Percentiles rank a stretch among this genome's conserved stretches.
Evolutionary conservation across 1,139 yeast species (phyloP).

Genomic region (Candida dubliniensis): DNA sequence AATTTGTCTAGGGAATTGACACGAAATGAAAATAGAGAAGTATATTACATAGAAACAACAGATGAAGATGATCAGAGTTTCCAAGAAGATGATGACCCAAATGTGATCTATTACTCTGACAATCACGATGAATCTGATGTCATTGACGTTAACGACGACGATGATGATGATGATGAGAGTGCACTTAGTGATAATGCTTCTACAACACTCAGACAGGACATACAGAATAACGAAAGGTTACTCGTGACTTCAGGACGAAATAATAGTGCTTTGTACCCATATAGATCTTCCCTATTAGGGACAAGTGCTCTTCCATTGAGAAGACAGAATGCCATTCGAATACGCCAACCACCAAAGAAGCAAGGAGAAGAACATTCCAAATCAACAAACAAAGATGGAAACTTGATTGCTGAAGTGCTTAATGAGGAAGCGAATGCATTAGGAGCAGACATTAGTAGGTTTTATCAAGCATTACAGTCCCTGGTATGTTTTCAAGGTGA

Average conservation of each 20-base stretch:
- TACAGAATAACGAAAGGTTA: conserved; percentile 24
- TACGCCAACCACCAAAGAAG: conserved; percentile 7
- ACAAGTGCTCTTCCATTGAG: conserved; percentile 16
- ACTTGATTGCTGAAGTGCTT: conserved; percentile 3
- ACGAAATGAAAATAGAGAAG: conserved; percentile 10
- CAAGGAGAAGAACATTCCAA: conserved; percentile 1
- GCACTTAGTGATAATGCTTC: conserved; percentile 12
- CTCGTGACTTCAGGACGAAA: conserved; percentile 30
- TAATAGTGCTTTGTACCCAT: conserved; percentile 3
- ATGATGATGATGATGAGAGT: conserved; percentile 10
- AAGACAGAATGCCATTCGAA: conserved; percentile 23
- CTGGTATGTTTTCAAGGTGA: conserved; percentile 1
- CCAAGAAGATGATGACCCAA: conserved; percentile 12
- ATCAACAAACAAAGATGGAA: conserved; percentile 1
- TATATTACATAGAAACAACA: conserved; percentile 9
- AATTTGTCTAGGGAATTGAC: conserved; percentile 14
- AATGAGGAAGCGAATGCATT: conserved; percentile 14
- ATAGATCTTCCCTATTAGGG: background rate
- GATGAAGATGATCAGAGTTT: conserved; percentile 17
- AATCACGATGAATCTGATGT: conserved; percentile 4
- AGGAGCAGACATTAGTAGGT: conserved; percentile 12
- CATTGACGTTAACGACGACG: conserved; percentile 4
- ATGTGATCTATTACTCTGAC: conserved; percentile 6
- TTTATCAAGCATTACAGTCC: conserved; percentile 2
- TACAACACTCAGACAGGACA: conserved; percentile 16